These are phyloP conservation scores for Pterula multifida DNA, from an alignment of 1,284 basidiomycete genomes.

Conservation along the genomic window DNA sequence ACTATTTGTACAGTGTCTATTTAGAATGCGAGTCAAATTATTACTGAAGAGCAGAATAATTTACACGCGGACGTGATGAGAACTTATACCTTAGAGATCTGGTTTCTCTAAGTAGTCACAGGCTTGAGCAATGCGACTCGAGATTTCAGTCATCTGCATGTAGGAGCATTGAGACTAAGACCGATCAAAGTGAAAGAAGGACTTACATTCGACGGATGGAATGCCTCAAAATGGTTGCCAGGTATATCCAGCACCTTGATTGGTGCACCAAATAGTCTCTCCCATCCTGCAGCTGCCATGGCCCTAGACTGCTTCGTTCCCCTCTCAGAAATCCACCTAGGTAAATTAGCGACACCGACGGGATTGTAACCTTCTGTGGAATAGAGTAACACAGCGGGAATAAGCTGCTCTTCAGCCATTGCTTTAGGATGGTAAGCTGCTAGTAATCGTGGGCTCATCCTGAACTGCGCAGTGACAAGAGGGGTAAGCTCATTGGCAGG, in stretches of 20 bases:
- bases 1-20: too few relatives aligned
- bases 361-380: conserved; percentile 29
- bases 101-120: neutral
- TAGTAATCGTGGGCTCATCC: conserved; percentile 20
- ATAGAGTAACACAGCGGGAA: conserved; percentile 32
- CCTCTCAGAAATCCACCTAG: conserved; percentile 37
- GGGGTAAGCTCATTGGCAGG: conserved; percentile 13
- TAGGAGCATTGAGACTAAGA: neutral
- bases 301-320: conserved; percentile 13
- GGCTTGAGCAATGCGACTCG: neutral
- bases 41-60: too few relatives aligned
- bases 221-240: conserved; percentile 55
- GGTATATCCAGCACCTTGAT: conserved; percentile 43
- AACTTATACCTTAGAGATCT: too few relatives aligned
- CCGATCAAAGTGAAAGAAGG: neutral
- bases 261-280: conserved; percentile 22
- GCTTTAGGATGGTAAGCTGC: conserved; percentile 22
- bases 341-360: conserved; percentile 19
- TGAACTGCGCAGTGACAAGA: conserved; percentile 17
- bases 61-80: too few relatives aligned
- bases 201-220: conserved; percentile 41
- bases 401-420: conserved; percentile 4
- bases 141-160: neutral
- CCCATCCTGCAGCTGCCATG: conserved; percentile 33
- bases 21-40: too few relatives aligned